Evolutionary conservation across 1,284 basidiomycete species (phyloP).

Genomic region (Puccinia triticina): DNA sequence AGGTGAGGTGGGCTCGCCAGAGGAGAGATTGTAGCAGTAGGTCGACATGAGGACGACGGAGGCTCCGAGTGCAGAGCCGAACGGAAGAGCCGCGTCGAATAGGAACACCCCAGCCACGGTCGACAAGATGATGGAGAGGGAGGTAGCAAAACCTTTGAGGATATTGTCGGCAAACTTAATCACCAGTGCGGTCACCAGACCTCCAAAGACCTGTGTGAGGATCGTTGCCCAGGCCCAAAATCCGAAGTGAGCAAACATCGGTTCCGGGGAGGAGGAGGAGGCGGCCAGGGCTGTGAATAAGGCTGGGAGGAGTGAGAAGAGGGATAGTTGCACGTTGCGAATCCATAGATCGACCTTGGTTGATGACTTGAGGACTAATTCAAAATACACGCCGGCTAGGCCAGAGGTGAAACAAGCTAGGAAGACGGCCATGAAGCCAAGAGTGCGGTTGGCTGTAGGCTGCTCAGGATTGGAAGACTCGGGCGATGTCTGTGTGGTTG

Average conservation of each 20-base stretch:
- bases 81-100: conserved; percentile 83
- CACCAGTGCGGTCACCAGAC: conserved; percentile 78
- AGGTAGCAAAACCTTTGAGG: conserved; percentile 77
- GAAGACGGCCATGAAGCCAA: conserved; percentile 80
- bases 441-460: conserved; percentile 65
- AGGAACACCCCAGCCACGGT: conserved; percentile 85
- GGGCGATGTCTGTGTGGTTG: too few species aligned
- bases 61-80: conserved; percentile 79
- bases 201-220: conserved; percentile 83
- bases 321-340: conserved; percentile 91
- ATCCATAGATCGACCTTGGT: conserved; percentile 78
- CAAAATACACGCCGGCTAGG: conserved; percentile 95
- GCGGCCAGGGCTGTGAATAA: conserved; percentile 73
- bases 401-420: conserved; percentile 94
- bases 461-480: conserved; percentile 17
- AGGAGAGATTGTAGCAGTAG: conserved; percentile 79
- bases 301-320: conserved; percentile 90
- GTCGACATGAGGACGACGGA: conserved; percentile 81
- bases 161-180: conserved; percentile 65
- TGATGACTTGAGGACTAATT: conserved; percentile 70
- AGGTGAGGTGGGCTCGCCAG: background rate
- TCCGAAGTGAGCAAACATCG: conserved; percentile 76
- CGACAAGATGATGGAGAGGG: conserved; percentile 86
- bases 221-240: conserved; percentile 90
- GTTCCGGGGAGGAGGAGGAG: conserved; percentile 59